Percentiles rank a stretch among this genome's conserved stretches.
These are phyloP conservation scores for Chytriomyces sp. DNA, from an alignment of 192 early-diverging fungal species.

Conservation along the genomic window DNA sequence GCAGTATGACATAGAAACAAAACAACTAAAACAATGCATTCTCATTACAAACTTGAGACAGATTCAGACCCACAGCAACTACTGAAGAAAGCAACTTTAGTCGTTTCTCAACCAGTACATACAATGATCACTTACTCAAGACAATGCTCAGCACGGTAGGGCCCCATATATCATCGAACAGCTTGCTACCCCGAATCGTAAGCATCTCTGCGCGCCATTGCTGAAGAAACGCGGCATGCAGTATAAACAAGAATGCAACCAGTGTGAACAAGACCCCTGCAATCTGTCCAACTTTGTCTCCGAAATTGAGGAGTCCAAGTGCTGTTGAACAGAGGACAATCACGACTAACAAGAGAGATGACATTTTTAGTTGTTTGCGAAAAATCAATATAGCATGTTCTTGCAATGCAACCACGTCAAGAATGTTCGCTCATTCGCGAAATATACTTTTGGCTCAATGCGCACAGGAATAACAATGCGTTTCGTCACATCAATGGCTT, in stretches of 20 bases:
- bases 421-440: slow-evolving; percentile 88
- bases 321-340: slow-evolving; percentile 72
- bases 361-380: not conserved
- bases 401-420: slow-evolving; percentile 79
- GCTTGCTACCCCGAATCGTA: slow-evolving; percentile 57
- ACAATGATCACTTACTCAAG: slow-evolving; percentile 40
- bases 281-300: slow-evolving; percentile 68
- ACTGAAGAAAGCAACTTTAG: slow-evolving; percentile 6
- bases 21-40: not conserved
- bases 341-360: slow-evolving; percentile 44
- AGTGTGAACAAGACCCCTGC: slow-evolving; percentile 74
- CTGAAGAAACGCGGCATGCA: slow-evolving; percentile 61
- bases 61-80: slow-evolving; percentile 45
- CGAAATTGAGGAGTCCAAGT: slow-evolving; percentile 78
- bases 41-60: slow-evolving; percentile 45
- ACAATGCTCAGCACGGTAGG: slow-evolving; percentile 74
- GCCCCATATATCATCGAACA: slow-evolving; percentile 71
- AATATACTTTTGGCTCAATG: slow-evolving; percentile 85
- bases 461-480: slow-evolving; percentile 59
- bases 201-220: slow-evolving; percentile 74
- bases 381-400: slow-evolving; percentile 23
- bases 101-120: too few species aligned
- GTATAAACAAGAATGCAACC: slow-evolving; percentile 71
- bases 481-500: slow-evolving; percentile 40
- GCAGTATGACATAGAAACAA: not conserved